phyloP scores from a whole-genome alignment of 2,329 filamentous ascomycete genomes.

The Escovopsis weberi region DNA sequence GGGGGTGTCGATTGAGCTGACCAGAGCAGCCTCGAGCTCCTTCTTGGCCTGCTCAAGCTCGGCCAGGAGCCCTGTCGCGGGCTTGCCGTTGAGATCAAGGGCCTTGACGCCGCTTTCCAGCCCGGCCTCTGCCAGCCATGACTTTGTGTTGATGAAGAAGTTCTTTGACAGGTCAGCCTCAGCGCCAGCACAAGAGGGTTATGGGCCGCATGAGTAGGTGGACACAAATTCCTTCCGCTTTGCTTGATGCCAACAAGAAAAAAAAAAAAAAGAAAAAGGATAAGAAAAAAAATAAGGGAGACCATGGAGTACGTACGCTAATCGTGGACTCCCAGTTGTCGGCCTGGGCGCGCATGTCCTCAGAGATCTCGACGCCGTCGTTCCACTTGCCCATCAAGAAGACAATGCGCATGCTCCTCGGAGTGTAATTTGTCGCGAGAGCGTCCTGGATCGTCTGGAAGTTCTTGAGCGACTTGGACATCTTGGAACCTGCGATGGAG shows the following conservation, averaged over 20 bases:
- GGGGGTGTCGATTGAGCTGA: conserved; percentile 80
- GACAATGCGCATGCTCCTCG: conserved; percentile 67
- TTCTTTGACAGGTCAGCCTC: conserved; percentile 23
- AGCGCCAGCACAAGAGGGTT: conserved; percentile 7
- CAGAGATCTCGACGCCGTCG: conserved; percentile 80
- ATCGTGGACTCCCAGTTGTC: conserved; percentile 69
- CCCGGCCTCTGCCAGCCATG: conserved; percentile 33
- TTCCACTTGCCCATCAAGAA: conserved; percentile 85
- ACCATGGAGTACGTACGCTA: conserved; percentile 31
- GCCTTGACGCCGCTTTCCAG: conserved; percentile 20
- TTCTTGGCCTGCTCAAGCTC: conserved; percentile 39
- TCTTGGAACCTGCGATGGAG: conserved; percentile 74
- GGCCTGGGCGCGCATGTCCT: conserved; percentile 61
- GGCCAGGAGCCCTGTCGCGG: conserved; percentile 19
- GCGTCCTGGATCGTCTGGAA: conserved; percentile 88
- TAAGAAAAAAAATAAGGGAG: too few relatives aligned
- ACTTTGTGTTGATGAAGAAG: conserved; percentile 44
- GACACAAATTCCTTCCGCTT: too few relatives aligned
- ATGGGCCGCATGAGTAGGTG: too few relatives aligned
- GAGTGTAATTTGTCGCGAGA: conserved; percentile 53
- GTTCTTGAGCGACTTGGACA: conserved; percentile 93
- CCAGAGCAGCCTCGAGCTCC: conserved; percentile 45
- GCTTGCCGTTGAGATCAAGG: conserved; percentile 21
- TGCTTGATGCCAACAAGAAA: background rate
- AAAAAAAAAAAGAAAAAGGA: background rate